These are phyloP conservation scores for Termitomyces sp. DNA, from an alignment of 768 basidiomycete genomes.

Conservation along the genomic window DNA sequence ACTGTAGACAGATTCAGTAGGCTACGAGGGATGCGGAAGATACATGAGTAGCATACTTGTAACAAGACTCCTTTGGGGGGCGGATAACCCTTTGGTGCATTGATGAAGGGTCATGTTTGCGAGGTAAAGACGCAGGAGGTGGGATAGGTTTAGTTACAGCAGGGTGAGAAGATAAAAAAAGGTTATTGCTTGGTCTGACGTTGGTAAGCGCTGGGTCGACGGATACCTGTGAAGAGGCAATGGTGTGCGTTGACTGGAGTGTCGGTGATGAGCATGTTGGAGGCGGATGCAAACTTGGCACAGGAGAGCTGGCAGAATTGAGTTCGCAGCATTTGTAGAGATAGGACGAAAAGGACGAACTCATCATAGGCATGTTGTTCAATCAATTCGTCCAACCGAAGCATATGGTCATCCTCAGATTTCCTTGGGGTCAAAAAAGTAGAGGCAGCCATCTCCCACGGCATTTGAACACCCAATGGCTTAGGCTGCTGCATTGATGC, in stretches of 20 bases:
- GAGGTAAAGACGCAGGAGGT: conserved; percentile 55
- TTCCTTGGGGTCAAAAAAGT: conserved; percentile 37
- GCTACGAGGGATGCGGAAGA: conserved; percentile 4
- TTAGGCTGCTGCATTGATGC: conserved; percentile 36
- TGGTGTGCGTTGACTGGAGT: conserved; percentile 21
- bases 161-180: conserved; percentile 29
- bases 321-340: conserved; percentile 9
- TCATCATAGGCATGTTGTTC: conserved; percentile 74
- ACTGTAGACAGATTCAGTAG: conserved; percentile 21
- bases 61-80: conserved; percentile 71
- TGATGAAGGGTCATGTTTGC: conserved; percentile 47
- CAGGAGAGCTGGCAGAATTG: conserved; percentile 26
- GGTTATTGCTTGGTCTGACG: conserved; percentile 23
- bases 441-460: conserved; percentile 39
- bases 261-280: conserved; percentile 27
- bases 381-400: conserved; percentile 68
- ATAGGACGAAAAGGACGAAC: conserved; percentile 35
- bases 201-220: conserved; percentile 19
- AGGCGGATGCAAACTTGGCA: conserved; percentile 25
- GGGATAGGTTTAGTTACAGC: conserved; percentile 60
- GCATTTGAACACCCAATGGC: conserved; percentile 28
- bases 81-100: conserved; percentile 57
- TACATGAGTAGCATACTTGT: conserved; percentile 47
- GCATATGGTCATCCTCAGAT: conserved; percentile 49
- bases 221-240: conserved; percentile 12